Percentiles rank a stretch among this genome's conserved stretches.
These are phyloP conservation scores for Aspergillus ibericus DNA, from an alignment of 2,329 filamentous ascomycete genomes.

Conservation along the genomic window DNA sequence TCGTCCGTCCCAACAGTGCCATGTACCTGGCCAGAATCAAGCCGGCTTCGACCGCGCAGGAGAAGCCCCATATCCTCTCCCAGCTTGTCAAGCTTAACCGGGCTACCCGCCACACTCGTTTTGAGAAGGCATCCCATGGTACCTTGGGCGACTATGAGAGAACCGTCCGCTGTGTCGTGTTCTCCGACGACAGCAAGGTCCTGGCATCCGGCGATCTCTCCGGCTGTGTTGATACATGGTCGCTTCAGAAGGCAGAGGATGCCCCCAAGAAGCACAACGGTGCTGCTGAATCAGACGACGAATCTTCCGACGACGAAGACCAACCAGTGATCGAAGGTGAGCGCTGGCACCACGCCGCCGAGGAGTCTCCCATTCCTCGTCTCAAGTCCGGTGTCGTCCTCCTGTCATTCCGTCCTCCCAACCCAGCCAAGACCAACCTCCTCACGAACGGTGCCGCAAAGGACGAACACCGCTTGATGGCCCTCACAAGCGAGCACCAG, in stretches of 20 bases:
- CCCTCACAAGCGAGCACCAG: slow-evolving; percentile 65
- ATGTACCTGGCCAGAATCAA: slow-evolving; percentile 56
- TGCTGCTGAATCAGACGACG: slow-evolving; percentile 49
- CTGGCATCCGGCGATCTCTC: slow-evolving; percentile 78
- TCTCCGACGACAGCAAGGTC: slow-evolving; percentile 77
- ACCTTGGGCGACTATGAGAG: slow-evolving; percentile 75
- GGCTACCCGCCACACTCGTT: slow-evolving; percentile 30
- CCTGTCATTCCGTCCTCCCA: slow-evolving; percentile 64
- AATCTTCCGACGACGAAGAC: slow-evolving; percentile 52
- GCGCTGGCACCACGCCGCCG: slow-evolving; percentile 74
- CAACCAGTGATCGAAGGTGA: slow-evolving; percentile 57
- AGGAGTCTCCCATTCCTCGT: slow-evolving; percentile 67
- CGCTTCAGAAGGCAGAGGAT: slow-evolving; percentile 56
- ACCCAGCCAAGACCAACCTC: slow-evolving; percentile 21
- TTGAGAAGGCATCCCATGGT: slow-evolving; percentile 58
- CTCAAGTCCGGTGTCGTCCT: slow-evolving; percentile 65
- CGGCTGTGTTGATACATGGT: slow-evolving; percentile 85
- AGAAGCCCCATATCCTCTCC: slow-evolving; percentile 45
- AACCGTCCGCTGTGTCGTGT: slow-evolving; percentile 70
- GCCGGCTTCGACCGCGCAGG: slow-evolving; percentile 40
- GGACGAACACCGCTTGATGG: slow-evolving; percentile 56
- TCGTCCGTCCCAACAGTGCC: slow-evolving; percentile 61
- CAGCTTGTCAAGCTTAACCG: slow-evolving; percentile 46
- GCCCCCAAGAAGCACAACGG: slow-evolving; percentile 46
- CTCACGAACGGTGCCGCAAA: slow-evolving; percentile 52